A percentile compares a stretch with the other conserved stretches of the same genome.
Evolutionary conservation across 1,284 basidiomycete genomes (phyloP).

Genomic region (Irpex sp.): DNA sequence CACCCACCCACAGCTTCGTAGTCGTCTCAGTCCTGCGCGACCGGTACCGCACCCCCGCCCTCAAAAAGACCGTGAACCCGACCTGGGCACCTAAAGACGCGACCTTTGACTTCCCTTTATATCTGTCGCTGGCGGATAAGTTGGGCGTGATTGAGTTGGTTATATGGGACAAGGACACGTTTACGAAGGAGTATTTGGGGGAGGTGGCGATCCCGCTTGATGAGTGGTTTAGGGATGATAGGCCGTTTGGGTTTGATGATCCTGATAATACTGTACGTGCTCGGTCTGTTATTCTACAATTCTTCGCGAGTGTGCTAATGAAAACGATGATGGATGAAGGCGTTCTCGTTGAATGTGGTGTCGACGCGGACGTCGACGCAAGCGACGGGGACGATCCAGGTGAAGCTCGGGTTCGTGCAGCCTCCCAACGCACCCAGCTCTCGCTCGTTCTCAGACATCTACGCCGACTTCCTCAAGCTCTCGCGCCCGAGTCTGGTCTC

Average conservation of each 20-base stretch:
- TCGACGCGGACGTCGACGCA: slow-evolving; percentile 64
- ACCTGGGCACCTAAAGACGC: slow-evolving; percentile 68
- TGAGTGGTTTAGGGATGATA: slow-evolving; percentile 71
- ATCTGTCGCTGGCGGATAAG: slow-evolving; percentile 67
- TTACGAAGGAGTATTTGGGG: slow-evolving; percentile 92
- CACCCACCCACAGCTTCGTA: slow-evolving; percentile 54
- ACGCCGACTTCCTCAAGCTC: slow-evolving; percentile 61
- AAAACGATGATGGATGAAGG: slow-evolving; percentile 3
- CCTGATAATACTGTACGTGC: slow-evolving; percentile 35
- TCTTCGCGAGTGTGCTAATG: not conserved
- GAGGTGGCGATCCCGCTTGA: slow-evolving; percentile 77
- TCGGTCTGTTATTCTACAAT: slow-evolving; percentile 36
- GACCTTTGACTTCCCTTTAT: slow-evolving; percentile 86
- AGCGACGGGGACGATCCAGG: slow-evolving; percentile 59
- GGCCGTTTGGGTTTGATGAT: slow-evolving; percentile 52
- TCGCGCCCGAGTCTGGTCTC: slow-evolving; percentile 67
- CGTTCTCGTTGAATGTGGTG: slow-evolving; percentile 34
- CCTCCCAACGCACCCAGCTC: slow-evolving; percentile 37
- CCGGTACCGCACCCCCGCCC: slow-evolving; percentile 77
- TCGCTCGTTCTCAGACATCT: slow-evolving; percentile 53
- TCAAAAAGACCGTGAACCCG: slow-evolving; percentile 79
- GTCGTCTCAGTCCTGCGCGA: slow-evolving; percentile 64
- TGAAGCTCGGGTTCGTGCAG: slow-evolving; percentile 77
- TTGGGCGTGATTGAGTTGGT: slow-evolving; percentile 83
- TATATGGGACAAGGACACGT: slow-evolving; percentile 90